These are phyloP conservation scores for Prunus mongolica DNA, from an alignment of 306 rosid species.

Conservation along the genomic window DNA sequence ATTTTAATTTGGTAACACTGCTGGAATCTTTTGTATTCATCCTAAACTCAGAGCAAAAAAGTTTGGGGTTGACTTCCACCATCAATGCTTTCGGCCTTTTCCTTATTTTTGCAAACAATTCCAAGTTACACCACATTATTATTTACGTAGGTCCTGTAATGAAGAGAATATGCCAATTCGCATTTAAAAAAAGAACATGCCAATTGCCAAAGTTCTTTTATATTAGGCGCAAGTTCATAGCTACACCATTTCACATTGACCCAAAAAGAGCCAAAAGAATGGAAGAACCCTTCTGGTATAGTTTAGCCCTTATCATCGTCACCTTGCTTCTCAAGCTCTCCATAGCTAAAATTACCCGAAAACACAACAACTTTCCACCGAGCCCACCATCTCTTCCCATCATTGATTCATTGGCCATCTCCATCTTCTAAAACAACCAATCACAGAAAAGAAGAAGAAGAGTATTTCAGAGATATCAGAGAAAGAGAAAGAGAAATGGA, in stretches of 20 bases:
- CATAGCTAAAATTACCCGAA: background rate
- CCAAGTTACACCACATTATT: too few species aligned
- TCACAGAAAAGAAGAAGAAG: too few species aligned
- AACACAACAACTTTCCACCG: constrained; percentile 26
- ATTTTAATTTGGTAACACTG: background rate
- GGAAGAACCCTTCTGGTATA: background rate
- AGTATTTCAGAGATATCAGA: too few species aligned
- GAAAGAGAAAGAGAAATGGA: too few species aligned
- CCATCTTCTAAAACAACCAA: constrained; percentile 30
- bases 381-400: constrained; percentile 28
- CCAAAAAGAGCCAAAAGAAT: background rate
- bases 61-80: background rate
- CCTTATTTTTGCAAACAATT: too few species aligned
- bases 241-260: background rate
- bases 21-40: background rate
- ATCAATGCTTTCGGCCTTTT: too few species aligned
- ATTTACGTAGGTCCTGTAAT: too few species aligned
- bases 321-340: background rate
- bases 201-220: too few species aligned
- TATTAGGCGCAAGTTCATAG: background rate
- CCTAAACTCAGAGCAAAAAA: background rate
- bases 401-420: constrained; percentile 38
- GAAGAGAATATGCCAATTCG: too few species aligned
- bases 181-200: too few species aligned
- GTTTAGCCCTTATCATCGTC: background rate